Percentiles rank a stretch among this genome's conserved stretches.
Evolutionary conservation across 2,329 filamentous ascomycete species (phyloP).

Genomic region (Fusarium lateritium): DNA sequence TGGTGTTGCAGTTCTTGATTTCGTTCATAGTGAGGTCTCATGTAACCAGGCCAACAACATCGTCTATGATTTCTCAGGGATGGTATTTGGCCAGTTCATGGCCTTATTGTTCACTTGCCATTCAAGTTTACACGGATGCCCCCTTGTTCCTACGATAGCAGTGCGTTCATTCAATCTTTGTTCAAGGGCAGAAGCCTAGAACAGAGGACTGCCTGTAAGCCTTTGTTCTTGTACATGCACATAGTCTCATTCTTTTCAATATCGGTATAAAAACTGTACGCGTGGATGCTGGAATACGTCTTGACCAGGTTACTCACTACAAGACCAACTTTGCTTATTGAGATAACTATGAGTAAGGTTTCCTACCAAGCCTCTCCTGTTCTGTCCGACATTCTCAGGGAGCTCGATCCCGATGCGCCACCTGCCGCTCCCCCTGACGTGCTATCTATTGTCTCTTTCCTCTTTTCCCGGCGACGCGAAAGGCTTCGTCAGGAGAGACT

Average conservation of each 20-base stretch:
- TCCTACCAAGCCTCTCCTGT: neutral
- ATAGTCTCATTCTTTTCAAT: neutral
- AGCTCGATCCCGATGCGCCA: constrained; percentile 6
- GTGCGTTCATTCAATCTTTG: constrained; percentile 2
- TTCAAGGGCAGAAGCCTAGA: constrained; percentile 4
- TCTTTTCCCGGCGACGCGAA: constrained; percentile 17
- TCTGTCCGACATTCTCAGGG: neutral
- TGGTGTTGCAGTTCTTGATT: constrained; percentile 3
- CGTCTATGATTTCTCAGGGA: neutral
- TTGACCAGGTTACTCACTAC: neutral
- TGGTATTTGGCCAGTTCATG: neutral
- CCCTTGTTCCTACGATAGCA: neutral
- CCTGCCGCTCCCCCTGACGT: constrained; percentile 29
- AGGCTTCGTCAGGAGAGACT: neutral
- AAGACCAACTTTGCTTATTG: neutral
- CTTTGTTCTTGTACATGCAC: constrained; percentile 7
- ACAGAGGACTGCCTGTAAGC: neutral
- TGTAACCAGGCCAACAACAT: neutral
- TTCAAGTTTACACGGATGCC: neutral
- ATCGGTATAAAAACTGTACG: constrained; percentile 10
- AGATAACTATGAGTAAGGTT: constrained; percentile 3
- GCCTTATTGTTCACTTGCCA: neutral
- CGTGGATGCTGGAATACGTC: neutral
- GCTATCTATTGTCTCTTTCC: constrained; percentile 21
- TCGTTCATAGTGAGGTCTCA: constrained; percentile 7